phyloP scores from a whole-genome alignment of 352 stramenopile genomes.

The Pythium folliculosum region DNA sequence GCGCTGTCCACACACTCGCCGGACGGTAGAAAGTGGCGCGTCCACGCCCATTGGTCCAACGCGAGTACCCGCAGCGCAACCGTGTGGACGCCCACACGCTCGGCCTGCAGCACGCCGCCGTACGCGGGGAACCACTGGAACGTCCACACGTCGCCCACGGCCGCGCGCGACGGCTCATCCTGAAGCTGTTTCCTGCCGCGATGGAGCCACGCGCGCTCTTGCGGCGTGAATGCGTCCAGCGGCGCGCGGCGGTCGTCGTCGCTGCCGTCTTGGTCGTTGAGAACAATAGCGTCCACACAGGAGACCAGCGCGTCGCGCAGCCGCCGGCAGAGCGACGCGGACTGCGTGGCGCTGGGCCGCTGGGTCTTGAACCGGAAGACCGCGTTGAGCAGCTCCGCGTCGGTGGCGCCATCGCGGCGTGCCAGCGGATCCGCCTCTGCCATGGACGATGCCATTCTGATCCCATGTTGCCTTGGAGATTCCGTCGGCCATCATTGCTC shows the following conservation, averaged over 20 bases:
- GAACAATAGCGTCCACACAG: constrained; percentile 26
- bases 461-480: background rate
- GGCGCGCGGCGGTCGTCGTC: background rate
- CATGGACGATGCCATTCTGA: background rate
- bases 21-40: constrained; percentile 35
- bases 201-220: constrained; percentile 2
- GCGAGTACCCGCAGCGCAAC: constrained; percentile 44
- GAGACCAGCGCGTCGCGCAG: constrained; percentile 29
- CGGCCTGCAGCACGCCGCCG: constrained; percentile 42
- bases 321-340: constrained; percentile 23
- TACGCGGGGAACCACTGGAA: constrained; percentile 51
- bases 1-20: constrained; percentile 43
- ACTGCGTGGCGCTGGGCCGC: constrained; percentile 37
- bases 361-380: constrained; percentile 55
- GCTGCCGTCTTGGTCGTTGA: background rate
- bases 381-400: constrained; percentile 29
- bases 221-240: constrained; percentile 5
- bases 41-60: constrained; percentile 42
- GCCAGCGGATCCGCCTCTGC: background rate
- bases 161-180: background rate
- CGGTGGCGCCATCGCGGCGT: background rate
- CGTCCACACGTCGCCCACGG: constrained; percentile 14
- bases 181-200: constrained; percentile 9
- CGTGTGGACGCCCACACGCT: constrained; percentile 20
- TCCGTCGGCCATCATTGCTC: background rate